Evolutionary conservation across 805 yeast species (phyloP).

Genomic region (Metschnikowia vanudenii): DNA sequence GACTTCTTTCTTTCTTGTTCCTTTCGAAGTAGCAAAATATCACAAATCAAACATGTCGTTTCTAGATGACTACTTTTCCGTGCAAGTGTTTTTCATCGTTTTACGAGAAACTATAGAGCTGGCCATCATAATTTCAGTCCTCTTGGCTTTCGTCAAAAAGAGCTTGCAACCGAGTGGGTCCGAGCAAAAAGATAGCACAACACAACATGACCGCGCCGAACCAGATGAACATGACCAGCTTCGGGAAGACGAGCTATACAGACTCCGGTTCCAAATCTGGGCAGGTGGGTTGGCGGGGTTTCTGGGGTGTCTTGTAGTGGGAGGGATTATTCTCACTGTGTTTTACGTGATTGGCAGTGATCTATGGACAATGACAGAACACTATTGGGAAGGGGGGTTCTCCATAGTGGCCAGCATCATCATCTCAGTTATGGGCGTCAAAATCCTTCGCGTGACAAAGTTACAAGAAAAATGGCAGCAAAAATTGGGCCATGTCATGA

Average conservation of each 20-base stretch:
- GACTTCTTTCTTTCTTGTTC: too few relatives aligned
- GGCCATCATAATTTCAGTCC: conserved; percentile 23
- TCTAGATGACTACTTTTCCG: conserved; percentile 19
- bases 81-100: conserved; percentile 22
- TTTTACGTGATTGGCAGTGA: conserved; percentile 44
- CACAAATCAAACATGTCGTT: conserved; percentile 9
- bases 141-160: conserved; percentile 19
- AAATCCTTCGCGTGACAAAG: conserved; percentile 42
- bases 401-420: conserved; percentile 45
- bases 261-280: conserved; percentile 42
- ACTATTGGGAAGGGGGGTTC: conserved; percentile 48
- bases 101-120: conserved; percentile 22
- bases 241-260: conserved; percentile 15
- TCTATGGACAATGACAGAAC: conserved; percentile 46
- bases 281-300: conserved; percentile 43
- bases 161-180: conserved; percentile 8
- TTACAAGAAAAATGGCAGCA: conserved; percentile 46
- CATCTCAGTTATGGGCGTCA: conserved; percentile 47
- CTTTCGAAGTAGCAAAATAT: too few relatives aligned
- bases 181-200: not conserved
- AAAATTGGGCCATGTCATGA: conserved; percentile 33
- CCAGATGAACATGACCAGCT: not conserved
- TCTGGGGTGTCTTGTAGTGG: conserved; percentile 38
- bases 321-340: conserved; percentile 36
- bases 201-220: not conserved